These are phyloP conservation scores for Diaporthe velutina DNA, from an alignment of 2,329 filamentous ascomycete species.

Conservation along the genomic window DNA sequence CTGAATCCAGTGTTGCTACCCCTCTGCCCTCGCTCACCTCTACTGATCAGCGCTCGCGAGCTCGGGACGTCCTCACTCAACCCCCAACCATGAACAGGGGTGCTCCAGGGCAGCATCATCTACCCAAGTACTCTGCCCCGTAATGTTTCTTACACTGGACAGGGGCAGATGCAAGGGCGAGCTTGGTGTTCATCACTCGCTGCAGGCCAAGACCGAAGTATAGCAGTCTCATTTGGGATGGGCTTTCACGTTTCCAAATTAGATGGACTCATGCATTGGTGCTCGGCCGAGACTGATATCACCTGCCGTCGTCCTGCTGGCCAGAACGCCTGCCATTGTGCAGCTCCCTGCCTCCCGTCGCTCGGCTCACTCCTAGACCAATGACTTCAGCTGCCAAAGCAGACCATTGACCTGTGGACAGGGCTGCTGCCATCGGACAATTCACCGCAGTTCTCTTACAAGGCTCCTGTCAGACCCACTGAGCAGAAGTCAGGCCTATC, in stretches of 20 bases:
- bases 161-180: background rate
- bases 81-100: background rate
- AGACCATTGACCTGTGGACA: too few relatives aligned
- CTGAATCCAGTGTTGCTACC: background rate
- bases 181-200: background rate
- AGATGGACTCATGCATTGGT: background rate
- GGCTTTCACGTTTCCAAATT: background rate
- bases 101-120: background rate
- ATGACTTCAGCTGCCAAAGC: too few relatives aligned
- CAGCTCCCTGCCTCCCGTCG: too few relatives aligned
- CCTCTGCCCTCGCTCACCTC: background rate
- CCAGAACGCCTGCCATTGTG: too few relatives aligned
- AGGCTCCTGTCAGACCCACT: too few relatives aligned
- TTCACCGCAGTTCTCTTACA: background rate
- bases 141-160: background rate
- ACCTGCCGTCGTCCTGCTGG: background rate
- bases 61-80: background rate
- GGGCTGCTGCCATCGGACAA: background rate
- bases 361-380: too few relatives aligned
- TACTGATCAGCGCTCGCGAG: background rate
- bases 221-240: background rate
- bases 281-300: background rate
- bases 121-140: background rate
- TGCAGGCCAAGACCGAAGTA: background rate
- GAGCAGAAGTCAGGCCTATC: too few relatives aligned